Evolutionary conservation across 192 early-diverging fungal genomes (phyloP).

Genomic region (Gryganskiella cystojenkinii): DNA sequence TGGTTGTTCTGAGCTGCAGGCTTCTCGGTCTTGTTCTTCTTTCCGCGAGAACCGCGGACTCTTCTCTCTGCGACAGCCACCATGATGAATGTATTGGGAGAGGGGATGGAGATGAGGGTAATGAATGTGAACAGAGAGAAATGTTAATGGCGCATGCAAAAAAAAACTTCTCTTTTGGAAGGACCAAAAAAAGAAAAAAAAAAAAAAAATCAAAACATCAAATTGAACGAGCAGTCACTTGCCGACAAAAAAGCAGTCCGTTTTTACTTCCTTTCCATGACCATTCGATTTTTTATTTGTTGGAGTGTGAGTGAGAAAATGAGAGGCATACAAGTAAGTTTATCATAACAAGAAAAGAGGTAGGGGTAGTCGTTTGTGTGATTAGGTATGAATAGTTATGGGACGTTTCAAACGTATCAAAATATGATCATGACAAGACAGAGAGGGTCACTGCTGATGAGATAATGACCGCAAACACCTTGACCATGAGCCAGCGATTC

Average conservation of each 20-base stretch:
- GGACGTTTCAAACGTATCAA: too few species aligned
- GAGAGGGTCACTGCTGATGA: conserved; percentile 63
- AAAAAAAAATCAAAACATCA: too few species aligned
- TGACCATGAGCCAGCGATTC: conserved; percentile 96
- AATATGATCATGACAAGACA: conserved; percentile 21
- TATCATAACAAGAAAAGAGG: too few species aligned
- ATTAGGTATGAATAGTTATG: too few species aligned
- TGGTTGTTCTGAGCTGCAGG: neutral
- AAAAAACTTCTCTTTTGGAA: too few species aligned
- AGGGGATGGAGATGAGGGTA: neutral
- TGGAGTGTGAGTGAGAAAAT: too few species aligned
- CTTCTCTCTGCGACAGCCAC: conserved; percentile 42
- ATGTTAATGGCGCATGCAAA: neutral
- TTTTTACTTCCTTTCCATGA: too few species aligned
- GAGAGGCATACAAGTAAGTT: too few species aligned
- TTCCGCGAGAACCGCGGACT: conserved; percentile 52
- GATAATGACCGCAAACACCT: conserved; percentile 91
- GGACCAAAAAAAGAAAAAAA: conserved; percentile 9
- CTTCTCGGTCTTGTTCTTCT: conserved; percentile 46
- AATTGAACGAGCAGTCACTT: too few species aligned
- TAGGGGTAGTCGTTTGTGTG: too few species aligned
- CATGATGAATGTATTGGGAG: conserved; percentile 14
- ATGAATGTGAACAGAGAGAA: neutral
- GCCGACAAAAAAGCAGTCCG: too few species aligned
- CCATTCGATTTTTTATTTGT: too few species aligned